Percentiles rank a stretch among this genome's conserved stretches.
phyloP scores from a whole-genome alignment of 805 yeast species.

The Candida odintsovae region DNA sequence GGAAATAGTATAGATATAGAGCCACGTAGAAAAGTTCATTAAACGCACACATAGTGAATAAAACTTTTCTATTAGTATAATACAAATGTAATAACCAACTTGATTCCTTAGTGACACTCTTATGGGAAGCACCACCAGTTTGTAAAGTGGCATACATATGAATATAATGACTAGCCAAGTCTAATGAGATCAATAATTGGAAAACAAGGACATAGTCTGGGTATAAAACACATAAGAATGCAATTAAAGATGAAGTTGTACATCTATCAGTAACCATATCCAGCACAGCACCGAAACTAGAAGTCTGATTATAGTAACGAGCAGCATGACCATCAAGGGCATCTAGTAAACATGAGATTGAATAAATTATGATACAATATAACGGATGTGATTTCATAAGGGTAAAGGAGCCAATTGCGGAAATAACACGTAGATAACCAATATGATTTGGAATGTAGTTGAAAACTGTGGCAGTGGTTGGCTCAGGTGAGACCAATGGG shows the following conservation, averaged over 20 bases:
- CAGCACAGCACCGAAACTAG: slow-evolving; percentile 90
- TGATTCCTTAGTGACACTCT: slow-evolving; percentile 65
- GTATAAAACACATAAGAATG: slow-evolving; percentile 75
- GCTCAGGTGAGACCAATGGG: background rate
- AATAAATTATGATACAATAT: slow-evolving; percentile 69
- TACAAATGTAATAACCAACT: slow-evolving; percentile 74
- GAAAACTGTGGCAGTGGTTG: slow-evolving; percentile 53
- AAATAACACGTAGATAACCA: slow-evolving; percentile 79
- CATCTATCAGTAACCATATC: slow-evolving; percentile 99
- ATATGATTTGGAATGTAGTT: slow-evolving; percentile 86
- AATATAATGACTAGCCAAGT: slow-evolving; percentile 92
- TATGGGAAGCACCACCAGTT: slow-evolving; percentile 77
- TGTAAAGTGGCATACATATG: slow-evolving; percentile 95
- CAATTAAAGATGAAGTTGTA: slow-evolving; percentile 89
- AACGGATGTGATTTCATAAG: slow-evolving; percentile 84
- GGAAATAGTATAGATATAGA: slow-evolving; percentile 68
- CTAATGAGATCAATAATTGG: slow-evolving; percentile 81
- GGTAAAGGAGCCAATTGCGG: slow-evolving; percentile 74
- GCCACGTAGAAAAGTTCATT: slow-evolving; percentile 93
- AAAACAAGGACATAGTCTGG: slow-evolving; percentile 55
- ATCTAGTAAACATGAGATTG: slow-evolving; percentile 85
- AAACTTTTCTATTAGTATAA: slow-evolving; percentile 77
- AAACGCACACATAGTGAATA: slow-evolving; percentile 86
- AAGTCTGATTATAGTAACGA: slow-evolving; percentile 79
- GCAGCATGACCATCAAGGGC: slow-evolving; percentile 98